A percentile compares a stretch with the other conserved stretches of the same genome.
Conservation (phyloP, 306 rosid genomes). For the Bauhinia variegata region DNA sequence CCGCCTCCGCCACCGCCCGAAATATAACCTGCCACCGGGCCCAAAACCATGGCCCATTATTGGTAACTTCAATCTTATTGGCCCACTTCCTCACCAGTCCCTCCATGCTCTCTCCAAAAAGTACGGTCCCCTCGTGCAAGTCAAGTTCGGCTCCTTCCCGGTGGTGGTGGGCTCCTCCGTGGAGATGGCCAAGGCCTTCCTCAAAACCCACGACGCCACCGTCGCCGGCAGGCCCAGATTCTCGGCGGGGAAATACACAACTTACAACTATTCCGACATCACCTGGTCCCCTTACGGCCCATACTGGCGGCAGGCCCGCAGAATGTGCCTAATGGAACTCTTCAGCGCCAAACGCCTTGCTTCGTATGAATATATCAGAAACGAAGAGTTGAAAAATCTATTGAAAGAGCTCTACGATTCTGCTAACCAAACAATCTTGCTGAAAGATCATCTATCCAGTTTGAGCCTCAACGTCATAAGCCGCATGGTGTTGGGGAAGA, state of each 20-base stretch:
- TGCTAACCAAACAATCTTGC: slow-evolving; percentile 10
- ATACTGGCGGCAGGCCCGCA: slow-evolving; percentile 61
- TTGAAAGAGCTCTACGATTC: slow-evolving; percentile 37
- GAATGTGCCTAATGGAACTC: slow-evolving; percentile 54
- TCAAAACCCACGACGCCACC: slow-evolving; percentile 49
- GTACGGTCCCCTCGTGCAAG: slow-evolving; percentile 55
- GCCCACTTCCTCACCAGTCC: slow-evolving; percentile 51
- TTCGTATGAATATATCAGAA: slow-evolving; percentile 53
- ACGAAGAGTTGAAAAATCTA: slow-evolving; percentile 39
- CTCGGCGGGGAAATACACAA: slow-evolving; percentile 30
- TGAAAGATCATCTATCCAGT: slow-evolving; percentile 56
- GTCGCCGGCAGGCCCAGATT: slow-evolving; percentile 16
- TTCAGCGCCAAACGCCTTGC: slow-evolving; percentile 55
- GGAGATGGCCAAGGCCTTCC: slow-evolving; percentile 49
- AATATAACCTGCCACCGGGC: slow-evolving; percentile 53
- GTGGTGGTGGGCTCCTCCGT: slow-evolving; percentile 53
- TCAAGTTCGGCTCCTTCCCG: slow-evolving; percentile 47
- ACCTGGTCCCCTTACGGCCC: slow-evolving; percentile 66
- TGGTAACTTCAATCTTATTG: slow-evolving; percentile 62
- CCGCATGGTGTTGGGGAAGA: slow-evolving; percentile 85
- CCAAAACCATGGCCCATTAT: slow-evolving; percentile 63
- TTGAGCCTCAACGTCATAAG: slow-evolving; percentile 79
- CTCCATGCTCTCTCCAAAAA: slow-evolving; percentile 48
- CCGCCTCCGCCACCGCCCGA: slow-evolving; percentile 35
- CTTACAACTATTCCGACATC: slow-evolving; percentile 60